These are phyloP conservation scores for Xerocomus brunneocitrinus DNA, from an alignment of 768 basidiomycete species.

Conservation along the genomic window DNA sequence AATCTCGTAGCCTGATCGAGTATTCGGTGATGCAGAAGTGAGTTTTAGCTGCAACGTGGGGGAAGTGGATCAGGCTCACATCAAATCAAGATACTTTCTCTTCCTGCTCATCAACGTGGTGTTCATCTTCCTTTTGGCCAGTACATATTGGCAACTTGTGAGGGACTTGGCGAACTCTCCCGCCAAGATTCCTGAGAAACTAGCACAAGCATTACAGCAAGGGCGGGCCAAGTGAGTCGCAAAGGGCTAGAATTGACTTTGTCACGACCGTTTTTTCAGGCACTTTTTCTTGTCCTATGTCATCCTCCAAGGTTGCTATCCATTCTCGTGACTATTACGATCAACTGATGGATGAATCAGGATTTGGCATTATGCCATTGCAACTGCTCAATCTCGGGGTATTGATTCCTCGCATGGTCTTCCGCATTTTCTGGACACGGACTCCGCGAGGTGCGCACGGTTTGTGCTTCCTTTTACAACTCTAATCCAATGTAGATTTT, in stretches of 20 bases:
- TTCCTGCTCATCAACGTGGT: conserved; percentile 91
- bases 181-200: conserved; percentile 88
- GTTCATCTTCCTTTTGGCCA: conserved; percentile 89
- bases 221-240: conserved; percentile 60
- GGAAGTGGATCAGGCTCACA: conserved; percentile 5
- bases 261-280: conserved; percentile 30
- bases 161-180: conserved; percentile 91
- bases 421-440: conserved; percentile 71
- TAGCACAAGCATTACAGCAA: conserved; percentile 77
- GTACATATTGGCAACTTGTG: conserved; percentile 88
- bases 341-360: conserved; percentile 34
- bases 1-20: conserved; percentile 89
- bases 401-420: conserved; percentile 73
- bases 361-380: conserved; percentile 91
- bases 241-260: conserved; percentile 6
- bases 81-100: conserved; percentile 71
- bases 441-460: conserved; percentile 76
- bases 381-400: conserved; percentile 91
- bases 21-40: conserved; percentile 91
- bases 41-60: conserved; percentile 17
- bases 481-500: conserved; percentile 56
- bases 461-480: not conserved
- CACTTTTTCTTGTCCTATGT: conserved; percentile 86
- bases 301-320: conserved; percentile 64
- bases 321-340: not conserved